Conservation (phyloP, 2,329 filamentous ascomycete genomes). For the Talaromyces sp. region DNA sequence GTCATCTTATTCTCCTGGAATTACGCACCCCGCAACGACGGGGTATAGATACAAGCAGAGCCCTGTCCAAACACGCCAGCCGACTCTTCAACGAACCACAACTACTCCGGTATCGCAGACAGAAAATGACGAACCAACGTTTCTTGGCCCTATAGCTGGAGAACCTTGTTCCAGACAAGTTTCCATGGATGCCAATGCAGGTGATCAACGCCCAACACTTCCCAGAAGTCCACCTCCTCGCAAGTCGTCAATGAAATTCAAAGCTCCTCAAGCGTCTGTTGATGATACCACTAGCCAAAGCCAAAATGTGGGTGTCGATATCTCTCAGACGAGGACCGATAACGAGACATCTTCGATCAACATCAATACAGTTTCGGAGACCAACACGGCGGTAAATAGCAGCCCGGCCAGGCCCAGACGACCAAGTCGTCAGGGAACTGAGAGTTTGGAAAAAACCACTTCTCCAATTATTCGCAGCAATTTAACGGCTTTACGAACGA, state of each 20-base stretch:
- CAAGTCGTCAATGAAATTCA: slow-evolving; percentile 56
- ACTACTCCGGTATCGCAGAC: slow-evolving; percentile 9
- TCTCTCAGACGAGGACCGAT: background rate
- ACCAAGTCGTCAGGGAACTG: slow-evolving; percentile 65
- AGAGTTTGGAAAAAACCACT: slow-evolving; percentile 52
- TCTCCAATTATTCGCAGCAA: slow-evolving; percentile 55
- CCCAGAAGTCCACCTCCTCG: slow-evolving; percentile 59
- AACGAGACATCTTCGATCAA: slow-evolving; percentile 1
- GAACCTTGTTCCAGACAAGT: slow-evolving; percentile 10
- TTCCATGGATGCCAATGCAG: background rate
- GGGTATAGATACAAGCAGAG: slow-evolving; percentile 25
- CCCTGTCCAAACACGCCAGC: slow-evolving; percentile 9
- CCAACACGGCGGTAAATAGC: slow-evolving; percentile 18
- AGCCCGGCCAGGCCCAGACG: slow-evolving; percentile 47
- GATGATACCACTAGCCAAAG: slow-evolving; percentile 22
- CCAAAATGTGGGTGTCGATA: slow-evolving; percentile 20
- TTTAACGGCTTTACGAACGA: slow-evolving; percentile 42
- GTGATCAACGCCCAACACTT: slow-evolving; percentile 14
- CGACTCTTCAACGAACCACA: slow-evolving; percentile 1
- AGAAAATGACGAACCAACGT: slow-evolving; percentile 13
- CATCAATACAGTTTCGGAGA: background rate
- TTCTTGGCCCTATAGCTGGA: slow-evolving; percentile 11
- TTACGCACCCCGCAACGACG: slow-evolving; percentile 35
- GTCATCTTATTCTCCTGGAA: slow-evolving; percentile 45
- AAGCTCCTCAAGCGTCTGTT: slow-evolving; percentile 31